Base-by-base conservation (phyloP, 2,329 filamentous ascomycete species). In the Cladosporium velox region DNA sequence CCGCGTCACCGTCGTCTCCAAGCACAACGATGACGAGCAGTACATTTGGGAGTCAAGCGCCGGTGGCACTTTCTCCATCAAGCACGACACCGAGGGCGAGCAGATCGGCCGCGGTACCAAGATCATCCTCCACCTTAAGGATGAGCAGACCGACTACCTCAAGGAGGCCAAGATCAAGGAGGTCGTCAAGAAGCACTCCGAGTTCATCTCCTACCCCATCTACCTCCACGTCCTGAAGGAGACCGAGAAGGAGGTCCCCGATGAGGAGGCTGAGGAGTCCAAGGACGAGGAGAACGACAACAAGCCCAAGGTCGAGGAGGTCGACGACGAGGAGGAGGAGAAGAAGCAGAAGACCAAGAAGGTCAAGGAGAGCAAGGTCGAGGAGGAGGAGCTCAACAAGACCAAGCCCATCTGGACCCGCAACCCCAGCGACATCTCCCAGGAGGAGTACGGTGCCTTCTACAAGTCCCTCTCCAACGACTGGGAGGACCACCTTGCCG, bases 151-250 rank as follows among this genome's bases (percentile, higher is more conserved):
- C 72, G 95, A 98, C 82, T 99, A 97, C 89, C 87, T 98, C 74
- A 96, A 98, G 84, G 95, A 99, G 91, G 87, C 87, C 87, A 95
- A 94, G 88, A 91, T 99, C 87, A 99, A 99, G 91, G 95, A 99
- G 88, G 94, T 99, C 73, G 93, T 99, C 87, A 98, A 98, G 93
- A 99, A 99, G 92, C 95, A 99, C 91, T 98, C 95, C 80, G 95
- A 99, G 87, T 99, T 99, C 88, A 99, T 99, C 87, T 98, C 95
- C 61, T 99, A 99, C 88, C 95, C 95, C 79, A 99, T 99, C 90
- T 99, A 97, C 88, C 94, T 99, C 74, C 95, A 99, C 86, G 93
- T 99, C 79, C 84, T 91, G 82, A 99, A 99, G 91, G 95, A 99
- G 91, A 93, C 90, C 72, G 95, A 99, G 91, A 97, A 88, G 77